Percentiles rank a stretch among this genome's conserved stretches.
Conservation (phyloP, 371 early-diverging fungal species). For the Mucor velutinosus region DNA sequence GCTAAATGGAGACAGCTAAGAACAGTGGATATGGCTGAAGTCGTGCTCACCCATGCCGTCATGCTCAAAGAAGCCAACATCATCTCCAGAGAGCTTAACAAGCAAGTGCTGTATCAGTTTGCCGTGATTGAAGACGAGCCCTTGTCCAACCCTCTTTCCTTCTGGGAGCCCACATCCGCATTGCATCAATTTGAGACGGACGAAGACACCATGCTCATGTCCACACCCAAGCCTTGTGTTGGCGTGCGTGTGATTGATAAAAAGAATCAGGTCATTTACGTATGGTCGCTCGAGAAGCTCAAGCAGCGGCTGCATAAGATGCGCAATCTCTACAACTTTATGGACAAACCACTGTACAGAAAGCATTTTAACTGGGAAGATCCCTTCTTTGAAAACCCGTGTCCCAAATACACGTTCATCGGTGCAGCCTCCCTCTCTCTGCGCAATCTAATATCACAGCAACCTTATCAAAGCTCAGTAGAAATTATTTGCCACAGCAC, state of each 20-base stretch:
- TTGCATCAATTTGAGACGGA: constrained; percentile 60
- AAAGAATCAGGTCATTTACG: constrained; percentile 68
- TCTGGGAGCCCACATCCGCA: constrained; percentile 62
- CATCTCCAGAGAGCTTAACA: constrained; percentile 77
- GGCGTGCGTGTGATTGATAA: constrained; percentile 76
- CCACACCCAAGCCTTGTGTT: constrained; percentile 60
- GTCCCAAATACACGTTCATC: constrained; percentile 66
- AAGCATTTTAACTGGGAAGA: constrained; percentile 79
- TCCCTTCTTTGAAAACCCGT: constrained; percentile 73
- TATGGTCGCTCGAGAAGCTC: constrained; percentile 78
- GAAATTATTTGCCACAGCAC: constrained; percentile 63
- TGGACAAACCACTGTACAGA: constrained; percentile 71
- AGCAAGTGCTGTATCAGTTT: constrained; percentile 82
- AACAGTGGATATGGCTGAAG: constrained; percentile 75
- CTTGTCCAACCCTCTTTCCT: constrained; percentile 56
- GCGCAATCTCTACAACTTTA: constrained; percentile 77
- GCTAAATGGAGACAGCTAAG: constrained; percentile 65
- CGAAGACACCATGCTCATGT: constrained; percentile 56
- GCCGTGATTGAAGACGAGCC: constrained; percentile 67
- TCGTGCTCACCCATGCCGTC: constrained; percentile 69
- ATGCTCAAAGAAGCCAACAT: constrained; percentile 88
- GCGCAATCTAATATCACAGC: constrained; percentile 52
- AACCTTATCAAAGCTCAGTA: constrained; percentile 50
- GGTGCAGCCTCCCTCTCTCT: constrained; percentile 62
- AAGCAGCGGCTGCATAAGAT: constrained; percentile 70